Evolutionary conservation across 805 yeast species (phyloP), one percentile per base, ranked within the genome.

Genomic region (Barnettozyma wickerhamii): DNA sequence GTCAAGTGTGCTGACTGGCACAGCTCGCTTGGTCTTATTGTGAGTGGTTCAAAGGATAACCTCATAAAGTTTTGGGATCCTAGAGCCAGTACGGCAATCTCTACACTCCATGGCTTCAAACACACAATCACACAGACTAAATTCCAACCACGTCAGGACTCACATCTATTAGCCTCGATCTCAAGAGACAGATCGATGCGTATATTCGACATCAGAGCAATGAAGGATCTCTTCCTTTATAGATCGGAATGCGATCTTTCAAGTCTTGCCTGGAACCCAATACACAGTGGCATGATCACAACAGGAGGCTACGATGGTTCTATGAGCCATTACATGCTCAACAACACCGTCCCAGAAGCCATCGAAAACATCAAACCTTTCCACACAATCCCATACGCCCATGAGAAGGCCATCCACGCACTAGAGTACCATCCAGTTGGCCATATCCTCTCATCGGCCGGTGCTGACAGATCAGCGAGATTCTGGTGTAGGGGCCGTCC

Each of bases 1-100:
- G 97, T 93, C 18, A 93, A 93, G 59, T 79, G 90, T 40, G 86
- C 95, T 40, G 98, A 93, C 62, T 93, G 99, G 99, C 99, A 93
- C 62, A 86, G 95, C 5, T 71, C 74, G 10, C 66, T 87, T 63
- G 96, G 97, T 0, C 69, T 93, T 20, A 73, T 93, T 37, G 96
- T 84, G 0, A 77, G 90, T 48, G 99, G 97, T 0, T 93, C 98
- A 0, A 93, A 95, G 60, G 99, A 93, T 63, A 95, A 95, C 62
- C 67, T 89, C 50, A 77, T 93, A 35, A 89, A 90, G 63, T 68
- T 93, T 19, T 93, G 99, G 99, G 99, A 93, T 59, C 99, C 99
- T 10, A 72, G 99, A 47, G 71, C 78, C 5, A 79, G 83, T 0
- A 71, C 72, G 35, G 81, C 91, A 49, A 68, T 93, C 6, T 70